Percentiles rank a stretch among this genome's conserved stretches.
These are phyloP conservation scores for Penicillium verhagenii DNA, from an alignment of 495 filamentous ascomycete genomes.

Conservation along the genomic window DNA sequence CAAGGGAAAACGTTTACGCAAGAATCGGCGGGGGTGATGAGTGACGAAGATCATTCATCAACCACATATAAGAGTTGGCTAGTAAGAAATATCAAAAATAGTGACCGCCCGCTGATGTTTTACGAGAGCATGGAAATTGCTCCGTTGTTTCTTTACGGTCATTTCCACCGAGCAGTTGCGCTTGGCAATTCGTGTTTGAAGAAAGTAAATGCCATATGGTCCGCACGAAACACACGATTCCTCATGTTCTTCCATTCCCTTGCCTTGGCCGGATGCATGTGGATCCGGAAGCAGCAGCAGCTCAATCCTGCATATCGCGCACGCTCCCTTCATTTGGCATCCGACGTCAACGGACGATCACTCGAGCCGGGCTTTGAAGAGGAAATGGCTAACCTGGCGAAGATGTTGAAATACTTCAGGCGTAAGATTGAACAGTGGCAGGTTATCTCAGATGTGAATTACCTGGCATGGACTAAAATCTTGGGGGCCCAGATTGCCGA, in stretches of 20 bases:
- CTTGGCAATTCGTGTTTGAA: constrained; percentile 58
- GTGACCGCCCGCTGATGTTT: constrained; percentile 57
- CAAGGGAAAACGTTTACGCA: constrained; percentile 70
- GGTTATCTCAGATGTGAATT: constrained; percentile 67
- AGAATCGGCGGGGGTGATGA: constrained; percentile 55
- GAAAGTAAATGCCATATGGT: constrained; percentile 63
- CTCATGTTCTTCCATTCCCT: constrained; percentile 66
- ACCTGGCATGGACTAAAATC: constrained; percentile 54
- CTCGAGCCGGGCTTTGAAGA: constrained; percentile 15
- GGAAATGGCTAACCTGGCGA: constrained; percentile 47
- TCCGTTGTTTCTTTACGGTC: constrained; percentile 69
- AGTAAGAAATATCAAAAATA: constrained; percentile 42
- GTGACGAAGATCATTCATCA: constrained; percentile 63
- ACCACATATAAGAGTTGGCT: constrained; percentile 57
- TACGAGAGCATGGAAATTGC: constrained; percentile 70
- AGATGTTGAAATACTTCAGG: constrained; percentile 53
- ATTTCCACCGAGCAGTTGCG: constrained; percentile 63
- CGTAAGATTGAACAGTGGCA: constrained; percentile 64
- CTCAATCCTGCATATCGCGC: neutral
- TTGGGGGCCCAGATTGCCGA: constrained; percentile 70
- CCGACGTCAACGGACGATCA: constrained; percentile 53
- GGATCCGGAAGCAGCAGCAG: constrained; percentile 5
- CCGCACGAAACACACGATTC: constrained; percentile 60
- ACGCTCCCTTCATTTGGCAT: neutral
- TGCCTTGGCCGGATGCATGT: constrained; percentile 36